Percentiles rank a stretch among this genome's conserved stretches.
phyloP scores from a whole-genome alignment of 2,329 filamentous ascomycete genomes.

The Alternaria triticimaculans region DNA sequence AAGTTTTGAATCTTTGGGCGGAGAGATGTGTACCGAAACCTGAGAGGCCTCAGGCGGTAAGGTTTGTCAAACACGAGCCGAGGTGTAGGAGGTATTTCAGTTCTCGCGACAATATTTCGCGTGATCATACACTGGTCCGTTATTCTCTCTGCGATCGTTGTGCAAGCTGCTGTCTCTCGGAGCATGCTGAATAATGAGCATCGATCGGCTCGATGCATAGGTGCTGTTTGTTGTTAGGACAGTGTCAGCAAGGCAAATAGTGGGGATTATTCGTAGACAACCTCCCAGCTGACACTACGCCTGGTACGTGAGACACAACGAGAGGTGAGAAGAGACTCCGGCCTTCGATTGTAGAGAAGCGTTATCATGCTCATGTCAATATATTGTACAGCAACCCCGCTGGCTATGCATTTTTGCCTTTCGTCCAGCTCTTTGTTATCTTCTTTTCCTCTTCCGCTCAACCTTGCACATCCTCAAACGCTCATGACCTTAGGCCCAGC shows the following conservation, averaged over 20 bases:
- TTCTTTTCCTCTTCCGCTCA: neutral
- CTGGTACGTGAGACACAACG: neutral
- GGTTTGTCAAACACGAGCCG: conserved; percentile 9
- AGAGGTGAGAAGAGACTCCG: neutral
- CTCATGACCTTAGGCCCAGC: conserved; percentile 65
- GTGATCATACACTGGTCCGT: neutral
- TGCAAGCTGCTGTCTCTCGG: neutral
- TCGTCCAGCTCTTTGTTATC: neutral
- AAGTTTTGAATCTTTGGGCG: neutral
- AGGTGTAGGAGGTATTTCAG: conserved; percentile 2
- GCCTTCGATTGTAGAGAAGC: conserved; percentile 8
- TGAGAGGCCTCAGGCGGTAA: conserved; percentile 8
- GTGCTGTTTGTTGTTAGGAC: neutral
- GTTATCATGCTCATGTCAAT: conserved; percentile 15
- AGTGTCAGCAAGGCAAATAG: neutral
- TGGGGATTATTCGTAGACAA: neutral
- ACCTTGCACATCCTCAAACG: neutral
- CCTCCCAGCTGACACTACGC: neutral
- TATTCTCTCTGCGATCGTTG: neutral
- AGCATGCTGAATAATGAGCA: neutral
- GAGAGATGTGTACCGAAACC: conserved; percentile 5
- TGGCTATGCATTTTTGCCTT: conserved; percentile 27
- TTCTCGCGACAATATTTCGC: conserved; percentile 4
- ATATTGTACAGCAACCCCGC: conserved; percentile 43
- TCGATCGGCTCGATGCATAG: neutral